Percentiles rank a stretch among this genome's conserved stretches.
These are phyloP conservation scores for Cyberlindnera xylosilytica DNA, from an alignment of 805 yeast genomes.

Conservation along the genomic window DNA sequence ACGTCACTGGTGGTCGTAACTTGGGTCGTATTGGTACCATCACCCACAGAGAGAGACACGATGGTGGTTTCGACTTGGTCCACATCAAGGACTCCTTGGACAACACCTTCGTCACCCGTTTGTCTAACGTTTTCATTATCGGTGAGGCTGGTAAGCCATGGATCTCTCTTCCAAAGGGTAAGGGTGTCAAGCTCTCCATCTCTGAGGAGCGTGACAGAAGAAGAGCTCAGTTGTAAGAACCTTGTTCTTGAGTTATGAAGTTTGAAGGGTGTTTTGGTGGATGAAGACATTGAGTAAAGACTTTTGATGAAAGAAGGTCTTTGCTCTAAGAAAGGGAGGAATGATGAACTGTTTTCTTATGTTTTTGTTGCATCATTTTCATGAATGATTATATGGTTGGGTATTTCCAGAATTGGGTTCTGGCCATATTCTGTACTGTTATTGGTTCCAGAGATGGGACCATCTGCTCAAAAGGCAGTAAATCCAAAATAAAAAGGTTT, in stretches of 20 bases:
- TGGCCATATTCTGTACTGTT: slow-evolving; percentile 23
- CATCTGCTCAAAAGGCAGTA: slow-evolving; percentile 10
- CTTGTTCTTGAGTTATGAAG: slow-evolving; percentile 55
- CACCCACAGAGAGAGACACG: slow-evolving; percentile 95
- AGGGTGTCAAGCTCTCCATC: slow-evolving; percentile 94
- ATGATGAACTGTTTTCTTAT: slow-evolving; percentile 18
- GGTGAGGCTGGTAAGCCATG: slow-evolving; percentile 96
- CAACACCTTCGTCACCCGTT: slow-evolving; percentile 94
- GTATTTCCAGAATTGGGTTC: background rate
- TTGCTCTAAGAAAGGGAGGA: slow-evolving; percentile 7
- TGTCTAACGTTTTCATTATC: slow-evolving; percentile 86
- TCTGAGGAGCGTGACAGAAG: slow-evolving; percentile 99
- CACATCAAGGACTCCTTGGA: slow-evolving; percentile 95
- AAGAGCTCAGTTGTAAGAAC: slow-evolving; percentile 64
- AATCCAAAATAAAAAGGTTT: slow-evolving; percentile 16
- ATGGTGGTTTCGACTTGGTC: slow-evolving; percentile 96
- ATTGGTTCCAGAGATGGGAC: slow-evolving; percentile 15
- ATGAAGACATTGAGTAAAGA: slow-evolving; percentile 3
- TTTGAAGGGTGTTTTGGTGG: slow-evolving; percentile 65
- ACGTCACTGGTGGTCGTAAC: slow-evolving; percentile 98
- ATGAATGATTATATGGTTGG: slow-evolving; percentile 19
- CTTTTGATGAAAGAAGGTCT: slow-evolving; percentile 11
- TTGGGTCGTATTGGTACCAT: slow-evolving; percentile 97
- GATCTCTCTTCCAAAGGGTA: slow-evolving; percentile 97
- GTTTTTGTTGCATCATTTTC: slow-evolving; percentile 27